Evolutionary conservation across 495 filamentous ascomycete species (phyloP).

Genomic region (Penicillium macrosclerotiorum): DNA sequence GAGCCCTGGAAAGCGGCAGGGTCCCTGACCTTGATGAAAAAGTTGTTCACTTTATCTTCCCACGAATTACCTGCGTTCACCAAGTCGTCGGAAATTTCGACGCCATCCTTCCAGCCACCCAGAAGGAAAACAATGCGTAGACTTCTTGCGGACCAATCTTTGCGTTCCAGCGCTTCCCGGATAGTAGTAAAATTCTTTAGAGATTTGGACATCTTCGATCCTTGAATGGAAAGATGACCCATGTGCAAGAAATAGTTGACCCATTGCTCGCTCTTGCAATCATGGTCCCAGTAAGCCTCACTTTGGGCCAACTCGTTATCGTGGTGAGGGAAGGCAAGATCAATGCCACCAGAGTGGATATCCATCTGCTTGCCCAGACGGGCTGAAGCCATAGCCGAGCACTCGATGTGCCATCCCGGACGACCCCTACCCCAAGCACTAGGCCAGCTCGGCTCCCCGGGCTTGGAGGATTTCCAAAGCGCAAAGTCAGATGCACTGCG

Average conservation of each 20-base stretch:
- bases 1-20: constrained; percentile 37
- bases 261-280: constrained; percentile 62
- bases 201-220: constrained; percentile 92
- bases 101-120: constrained; percentile 83
- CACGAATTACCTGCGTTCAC: constrained; percentile 68
- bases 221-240: constrained; percentile 87
- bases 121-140: constrained; percentile 87
- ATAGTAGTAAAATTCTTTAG: constrained; percentile 99
- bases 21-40: constrained; percentile 74
- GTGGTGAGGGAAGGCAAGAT: constrained; percentile 93
- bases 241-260: constrained; percentile 97
- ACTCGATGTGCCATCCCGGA: constrained; percentile 98
- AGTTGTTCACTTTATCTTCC: constrained; percentile 84
- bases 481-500: constrained; percentile 80
- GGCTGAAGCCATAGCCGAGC: constrained; percentile 92
- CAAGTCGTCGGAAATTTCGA: constrained; percentile 86
- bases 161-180: constrained; percentile 68
- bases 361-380: constrained; percentile 80
- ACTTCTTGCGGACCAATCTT: constrained; percentile 77
- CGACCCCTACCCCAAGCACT: constrained; percentile 84
- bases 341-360: constrained; percentile 91
- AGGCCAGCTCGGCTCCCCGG: constrained; percentile 88
- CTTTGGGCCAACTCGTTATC: constrained; percentile 95
- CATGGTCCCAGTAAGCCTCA: constrained; percentile 72
- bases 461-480: constrained; percentile 89